Base-by-base conservation (phyloP, 345 rosid species). In the Gossypium ekmanianum region DNA sequence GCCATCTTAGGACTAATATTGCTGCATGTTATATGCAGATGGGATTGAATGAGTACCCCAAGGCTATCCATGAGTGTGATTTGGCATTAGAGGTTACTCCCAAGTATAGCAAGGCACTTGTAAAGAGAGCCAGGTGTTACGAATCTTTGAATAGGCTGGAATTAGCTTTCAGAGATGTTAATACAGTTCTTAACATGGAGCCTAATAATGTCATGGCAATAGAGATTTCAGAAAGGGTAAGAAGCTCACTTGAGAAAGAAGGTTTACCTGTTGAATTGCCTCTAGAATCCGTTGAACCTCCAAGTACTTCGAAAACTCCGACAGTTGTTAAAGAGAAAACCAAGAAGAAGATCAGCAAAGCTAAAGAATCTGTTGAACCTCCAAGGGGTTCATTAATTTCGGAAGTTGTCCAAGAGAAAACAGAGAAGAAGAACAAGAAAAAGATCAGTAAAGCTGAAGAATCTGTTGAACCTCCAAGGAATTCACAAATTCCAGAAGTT, bases 1-100 rank as follows among this genome's bases (percentile, higher is more conserved):
- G 97, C 41, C 80, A 91, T 68, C 87, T 94, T 24, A 85, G 97
- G 50, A 89, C 91, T 71, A 84, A 87, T 74, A 87, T 89, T 85
- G 98, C 98, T 11, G 88, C 97, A 0, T 94, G 98, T 73, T 94
- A 88, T 79, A 94, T 94, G 97, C 98, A 92, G 78, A 82, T 87
- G 81, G 97, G 94, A 61, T 80, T 87, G 13, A 77, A 74, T 29
- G 94, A 94, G 83, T 94, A 84, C 76, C 94, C 90, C 0, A 85
- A 80, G 74, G 98, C 98, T 0, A 86, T 94, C 69, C 77, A 82
- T 4, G 94, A 94, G 76, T 92, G 97, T 61, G 87, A 92, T 79
- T 80, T 91, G 80, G 94, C 98, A 3, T 84, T 94, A 11, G 87
- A 72, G 80, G 87, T 91, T 48, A 81, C 91, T 1, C 97, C 94